Evolutionary conservation across 176 grass and related monocot species (phyloP), one percentile per base, ranked within the genome.

Genomic region (Aegilops longissima): DNA sequence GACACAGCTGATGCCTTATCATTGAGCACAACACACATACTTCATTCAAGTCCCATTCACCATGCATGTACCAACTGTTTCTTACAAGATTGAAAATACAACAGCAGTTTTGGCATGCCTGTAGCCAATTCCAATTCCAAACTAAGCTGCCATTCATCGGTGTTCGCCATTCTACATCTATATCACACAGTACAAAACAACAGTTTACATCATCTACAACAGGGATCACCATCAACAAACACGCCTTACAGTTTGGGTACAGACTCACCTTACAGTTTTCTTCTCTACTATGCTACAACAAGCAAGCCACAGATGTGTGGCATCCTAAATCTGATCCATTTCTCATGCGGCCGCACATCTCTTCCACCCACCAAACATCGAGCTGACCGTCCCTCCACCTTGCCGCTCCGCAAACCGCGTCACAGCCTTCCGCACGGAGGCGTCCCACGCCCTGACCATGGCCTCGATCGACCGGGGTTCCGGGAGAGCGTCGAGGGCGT

Each of bases 331-430:
- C 29, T 51, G 4, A 18, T 42, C 70, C 10, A 14, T 14, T 12
- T 73, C 70, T 73, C 74, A 21, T 39, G 29, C 2, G 13, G 11
- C 18, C 1, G 7, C 8, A 54, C 4, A 80, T 3, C 51, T 66
- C 40, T 73, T 17, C 87, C 81, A 89, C 49, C 23, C 18, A 3
- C 87, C 66, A 16, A n/a, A 65, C 16, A 1, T 73, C n/a, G 87
- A 89, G 81, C 75, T 89, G 40, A 73, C 6, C 9, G 75, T 80
- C 39, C 66, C 87, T 7, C 87, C 87, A 0, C 81, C 75, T 0
- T 38, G 13, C 25, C 5, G 36, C 1, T 3, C 23, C 1, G 63
- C 78, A 29, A 70, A 71, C 70, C 82, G 49, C 5, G 4, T 6
- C 1, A 86, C 25, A 0, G 52, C 71, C 27, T 3, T 45, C 9